Evolutionary conservation across 208 protist genomes (phyloP).

Genomic region (Herpetomonas tarakana): DNA sequence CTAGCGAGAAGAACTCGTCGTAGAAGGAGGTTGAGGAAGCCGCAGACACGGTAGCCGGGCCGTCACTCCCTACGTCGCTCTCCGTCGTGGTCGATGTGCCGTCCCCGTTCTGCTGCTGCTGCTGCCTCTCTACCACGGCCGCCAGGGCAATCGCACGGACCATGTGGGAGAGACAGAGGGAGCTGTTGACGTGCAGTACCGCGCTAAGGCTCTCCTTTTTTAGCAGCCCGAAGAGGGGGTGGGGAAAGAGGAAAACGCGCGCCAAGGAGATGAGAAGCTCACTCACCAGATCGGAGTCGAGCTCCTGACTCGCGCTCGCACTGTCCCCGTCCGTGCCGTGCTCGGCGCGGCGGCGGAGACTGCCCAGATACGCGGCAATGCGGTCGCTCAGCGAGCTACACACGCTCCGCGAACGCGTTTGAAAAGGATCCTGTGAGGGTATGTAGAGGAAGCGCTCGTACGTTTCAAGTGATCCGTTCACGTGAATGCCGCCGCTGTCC

Average conservation of each 20-base stretch:
- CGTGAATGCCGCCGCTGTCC: not conserved
- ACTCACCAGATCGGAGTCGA: constrained; percentile 40
- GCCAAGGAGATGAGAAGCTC: constrained; percentile 71
- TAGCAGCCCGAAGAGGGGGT: not conserved
- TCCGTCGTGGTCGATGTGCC: too few species aligned
- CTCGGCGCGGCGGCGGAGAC: not conserved
- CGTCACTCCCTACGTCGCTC: too few species aligned
- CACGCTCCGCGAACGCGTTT: not conserved
- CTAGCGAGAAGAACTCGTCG: not conserved
- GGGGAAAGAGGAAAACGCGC: constrained; percentile 11
- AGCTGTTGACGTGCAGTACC: not conserved
- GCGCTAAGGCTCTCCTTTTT: not conserved
- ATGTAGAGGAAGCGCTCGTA: not conserved
- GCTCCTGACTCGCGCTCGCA: too few species aligned
- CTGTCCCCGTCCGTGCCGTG: not conserved
- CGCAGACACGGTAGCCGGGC: not conserved
- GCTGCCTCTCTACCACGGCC: not conserved
- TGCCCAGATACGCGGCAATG: not conserved
- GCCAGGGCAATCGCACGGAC: not conserved
- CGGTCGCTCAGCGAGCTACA: not conserved
- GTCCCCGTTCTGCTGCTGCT: not conserved
- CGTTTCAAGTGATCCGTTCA: constrained; percentile 6
- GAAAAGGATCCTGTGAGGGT: not conserved
- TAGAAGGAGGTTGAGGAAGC: not conserved
- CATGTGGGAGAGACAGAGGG: constrained; percentile 2